A percentile compares a stretch with the other conserved stretches of the same genome.
These are phyloP conservation scores for Cyclocybe aegerita DNA, from an alignment of 768 basidiomycete genomes.

Conservation along the genomic window DNA sequence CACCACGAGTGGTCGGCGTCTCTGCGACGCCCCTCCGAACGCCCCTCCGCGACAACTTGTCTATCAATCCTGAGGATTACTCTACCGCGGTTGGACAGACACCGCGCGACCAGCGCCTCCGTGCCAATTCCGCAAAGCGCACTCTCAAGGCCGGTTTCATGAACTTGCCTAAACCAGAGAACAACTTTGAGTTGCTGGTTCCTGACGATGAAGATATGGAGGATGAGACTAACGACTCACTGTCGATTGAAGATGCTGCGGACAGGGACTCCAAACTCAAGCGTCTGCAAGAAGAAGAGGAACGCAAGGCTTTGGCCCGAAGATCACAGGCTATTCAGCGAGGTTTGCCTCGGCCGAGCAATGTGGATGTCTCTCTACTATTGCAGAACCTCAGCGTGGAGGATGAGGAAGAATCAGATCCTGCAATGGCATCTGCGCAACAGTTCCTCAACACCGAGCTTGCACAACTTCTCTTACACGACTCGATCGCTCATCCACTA, in stretches of 20 bases:
- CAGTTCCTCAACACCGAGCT: conserved; percentile 77
- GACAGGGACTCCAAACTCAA: conserved; percentile 81
- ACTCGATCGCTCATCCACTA: conserved; percentile 82
- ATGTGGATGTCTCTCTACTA: conserved; percentile 70
- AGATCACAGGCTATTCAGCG: conserved; percentile 80
- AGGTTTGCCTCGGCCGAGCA: conserved; percentile 81
- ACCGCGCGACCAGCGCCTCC: conserved; percentile 73
- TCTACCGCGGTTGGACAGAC: conserved; percentile 61
- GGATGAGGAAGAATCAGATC: conserved; percentile 38
- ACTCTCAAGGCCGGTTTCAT: conserved; percentile 81
- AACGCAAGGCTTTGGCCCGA: conserved; percentile 75
- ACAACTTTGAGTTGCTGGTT: conserved; percentile 94
- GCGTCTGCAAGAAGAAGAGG: conserved; percentile 71
- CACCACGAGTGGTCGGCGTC: conserved; percentile 48
- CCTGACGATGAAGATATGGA: conserved; percentile 84
- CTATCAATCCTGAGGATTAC: conserved; percentile 78
- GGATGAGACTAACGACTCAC: conserved; percentile 20
- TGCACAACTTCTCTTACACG: conserved; percentile 78
- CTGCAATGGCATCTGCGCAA: conserved; percentile 48
- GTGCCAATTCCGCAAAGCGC: conserved; percentile 63
- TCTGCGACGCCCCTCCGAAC: conserved; percentile 86
- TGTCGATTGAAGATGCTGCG: conserved; percentile 85
- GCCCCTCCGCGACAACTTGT: conserved; percentile 90
- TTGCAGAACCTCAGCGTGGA: conserved; percentile 56
- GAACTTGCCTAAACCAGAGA: conserved; percentile 88